Conservation (phyloP, 1,284 basidiomycete genomes). For the Ustilago sp. region DNA sequence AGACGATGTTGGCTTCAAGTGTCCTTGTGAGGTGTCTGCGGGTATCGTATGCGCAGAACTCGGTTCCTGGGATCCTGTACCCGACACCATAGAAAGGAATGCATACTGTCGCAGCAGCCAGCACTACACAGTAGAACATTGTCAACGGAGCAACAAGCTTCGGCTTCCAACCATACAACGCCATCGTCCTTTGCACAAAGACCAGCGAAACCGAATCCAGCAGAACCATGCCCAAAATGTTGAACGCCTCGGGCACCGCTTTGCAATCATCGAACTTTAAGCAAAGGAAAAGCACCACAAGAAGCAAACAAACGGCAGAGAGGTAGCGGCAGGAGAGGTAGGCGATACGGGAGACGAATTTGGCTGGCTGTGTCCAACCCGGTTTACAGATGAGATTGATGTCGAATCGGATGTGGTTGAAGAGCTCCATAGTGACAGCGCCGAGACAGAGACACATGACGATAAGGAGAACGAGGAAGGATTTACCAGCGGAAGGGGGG, state of each 20-base stretch:
- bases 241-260: conserved; percentile 29
- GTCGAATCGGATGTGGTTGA: conserved; percentile 44
- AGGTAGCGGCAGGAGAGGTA: conserved; percentile 39
- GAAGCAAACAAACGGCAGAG: conserved; percentile 14
- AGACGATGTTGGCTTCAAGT: conserved; percentile 23
- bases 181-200: conserved; percentile 47
- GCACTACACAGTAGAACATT: conserved; percentile 18
- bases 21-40: conserved; percentile 17
- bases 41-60: conserved; percentile 43
- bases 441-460: conserved; percentile 42
- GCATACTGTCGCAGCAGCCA: conserved; percentile 20
- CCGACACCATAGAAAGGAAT: conserved; percentile 41
- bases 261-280: conserved; percentile 29
- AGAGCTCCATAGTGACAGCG: conserved; percentile 30
- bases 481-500: conserved; percentile 20
- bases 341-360: conserved; percentile 32
- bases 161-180: conserved; percentile 35
- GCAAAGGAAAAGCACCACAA: conserved; percentile 27
- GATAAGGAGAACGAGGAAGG: conserved; percentile 32
- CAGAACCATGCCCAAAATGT: conserved; percentile 28
- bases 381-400: conserved; percentile 34
- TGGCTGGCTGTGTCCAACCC: conserved; percentile 42
- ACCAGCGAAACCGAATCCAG: conserved; percentile 33
- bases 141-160: conserved; percentile 32
- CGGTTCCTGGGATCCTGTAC: conserved; percentile 24